Percentiles rank a stretch among this genome's conserved stretches.
phyloP scores from a whole-genome alignment of 306 rosid species.

The Psophocarpus tetragonolobus region DNA sequence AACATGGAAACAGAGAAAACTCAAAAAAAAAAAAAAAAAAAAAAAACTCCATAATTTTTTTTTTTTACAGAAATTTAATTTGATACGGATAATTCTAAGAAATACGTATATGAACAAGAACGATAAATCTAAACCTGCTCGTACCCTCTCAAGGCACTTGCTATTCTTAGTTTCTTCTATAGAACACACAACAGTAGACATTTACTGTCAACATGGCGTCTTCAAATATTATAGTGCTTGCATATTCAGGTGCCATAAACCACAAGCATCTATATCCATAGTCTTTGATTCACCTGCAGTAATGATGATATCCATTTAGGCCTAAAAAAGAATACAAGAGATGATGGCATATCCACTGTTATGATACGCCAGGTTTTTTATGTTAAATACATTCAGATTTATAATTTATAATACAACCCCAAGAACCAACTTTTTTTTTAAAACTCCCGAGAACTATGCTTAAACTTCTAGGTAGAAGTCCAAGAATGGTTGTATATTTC shows the following conservation, averaged over 20 bases:
- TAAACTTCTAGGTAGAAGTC: neutral
- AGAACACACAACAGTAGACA: conserved; percentile 27
- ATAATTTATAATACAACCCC: neutral
- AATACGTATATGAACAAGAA: conserved; percentile 43
- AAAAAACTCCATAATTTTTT: conserved; percentile 26
- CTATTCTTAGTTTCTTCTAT: conserved; percentile 25
- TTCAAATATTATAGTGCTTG: conserved; percentile 19
- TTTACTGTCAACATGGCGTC: conserved; percentile 27
- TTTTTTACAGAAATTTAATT: conserved; percentile 50
- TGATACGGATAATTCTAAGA: conserved; percentile 34
- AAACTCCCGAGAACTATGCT: too few species aligned
- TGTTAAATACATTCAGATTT: neutral
- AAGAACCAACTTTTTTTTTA: too few species aligned
- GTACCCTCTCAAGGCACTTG: conserved; percentile 26
- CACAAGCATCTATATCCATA: conserved; percentile 17
- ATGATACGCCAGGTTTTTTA: neutral
- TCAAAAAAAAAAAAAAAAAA: neutral
- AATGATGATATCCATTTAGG: conserved; percentile 1
- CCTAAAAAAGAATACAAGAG: conserved; percentile 23
- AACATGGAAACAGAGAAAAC: conserved; percentile 27
- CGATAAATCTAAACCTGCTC: conserved; percentile 32
- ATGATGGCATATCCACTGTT: neutral
- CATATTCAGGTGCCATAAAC: neutral
- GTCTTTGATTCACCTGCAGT: conserved; percentile 45
- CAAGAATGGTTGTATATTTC: neutral